Evolutionary conservation across 1,139 yeast species (phyloP).

Genomic region (Hyphopichia fennica): DNA sequence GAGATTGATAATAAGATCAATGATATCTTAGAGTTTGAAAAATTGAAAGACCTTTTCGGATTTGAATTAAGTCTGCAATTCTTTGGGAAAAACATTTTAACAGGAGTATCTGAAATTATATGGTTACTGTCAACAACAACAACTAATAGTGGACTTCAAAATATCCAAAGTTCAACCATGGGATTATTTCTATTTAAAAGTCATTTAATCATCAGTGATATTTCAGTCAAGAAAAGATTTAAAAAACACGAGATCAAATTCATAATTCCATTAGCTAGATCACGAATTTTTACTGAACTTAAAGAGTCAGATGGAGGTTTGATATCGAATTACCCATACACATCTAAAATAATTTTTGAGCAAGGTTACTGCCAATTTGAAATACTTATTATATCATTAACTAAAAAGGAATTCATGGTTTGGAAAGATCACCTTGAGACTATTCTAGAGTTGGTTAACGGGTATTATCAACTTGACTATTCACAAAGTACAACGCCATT

Average conservation of each 20-base stretch:
- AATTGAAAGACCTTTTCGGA: constrained; percentile 7
- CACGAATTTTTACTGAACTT: constrained; percentile 20
- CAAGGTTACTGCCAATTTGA: constrained; percentile 42
- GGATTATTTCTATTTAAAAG: constrained; percentile 45
- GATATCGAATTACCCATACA: constrained; percentile 25
- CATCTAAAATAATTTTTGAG: constrained; percentile 50
- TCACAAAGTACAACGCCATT: constrained; percentile 13
- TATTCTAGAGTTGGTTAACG: constrained; percentile 39
- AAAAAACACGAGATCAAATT: constrained; percentile 34
- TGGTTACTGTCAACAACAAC: constrained; percentile 34
- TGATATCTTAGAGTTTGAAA: constrained; percentile 13
- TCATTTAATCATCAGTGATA: constrained; percentile 37
- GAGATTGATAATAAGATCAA: constrained; percentile 9
- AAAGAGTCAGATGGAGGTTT: constrained; percentile 38
- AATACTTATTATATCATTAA: constrained; percentile 37
- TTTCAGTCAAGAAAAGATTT: constrained; percentile 15
- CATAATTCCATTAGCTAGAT: constrained; percentile 47
- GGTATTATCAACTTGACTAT: constrained; percentile 38
- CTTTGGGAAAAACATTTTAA: constrained; percentile 40
- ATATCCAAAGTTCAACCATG: constrained; percentile 13
- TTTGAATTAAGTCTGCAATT: constrained; percentile 27
- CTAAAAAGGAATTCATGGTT: constrained; percentile 29
- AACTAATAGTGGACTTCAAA: constrained; percentile 16
- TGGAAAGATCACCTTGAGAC: constrained; percentile 44
- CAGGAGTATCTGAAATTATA: constrained; percentile 39